Conservation (phyloP, 2,329 filamentous ascomycete genomes). For the Capronia coronata region DNA sequence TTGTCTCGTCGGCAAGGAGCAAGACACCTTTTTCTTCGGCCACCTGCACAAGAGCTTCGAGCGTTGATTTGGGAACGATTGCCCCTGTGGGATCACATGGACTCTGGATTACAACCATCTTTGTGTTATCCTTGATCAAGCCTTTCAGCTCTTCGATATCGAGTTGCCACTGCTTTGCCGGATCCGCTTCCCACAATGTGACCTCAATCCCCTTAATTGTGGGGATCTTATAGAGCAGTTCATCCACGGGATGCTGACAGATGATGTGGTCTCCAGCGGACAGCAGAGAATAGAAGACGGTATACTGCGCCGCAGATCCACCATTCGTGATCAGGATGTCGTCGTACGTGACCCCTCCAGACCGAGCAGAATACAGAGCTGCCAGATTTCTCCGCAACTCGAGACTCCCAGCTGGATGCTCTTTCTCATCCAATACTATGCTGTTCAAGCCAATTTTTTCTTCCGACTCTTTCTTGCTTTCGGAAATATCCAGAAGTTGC, state of each 20-base stretch:
- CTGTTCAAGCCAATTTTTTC: constrained; percentile 23
- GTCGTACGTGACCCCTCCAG: constrained; percentile 48
- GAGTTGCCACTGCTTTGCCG: constrained; percentile 60
- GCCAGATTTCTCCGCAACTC: constrained; percentile 31
- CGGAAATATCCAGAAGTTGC: constrained; percentile 55
- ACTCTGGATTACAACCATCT: constrained; percentile 63
- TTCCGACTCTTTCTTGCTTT: constrained; percentile 31
- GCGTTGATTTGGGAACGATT: constrained; percentile 55
- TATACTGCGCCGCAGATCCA: constrained; percentile 76
- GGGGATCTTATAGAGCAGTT: constrained; percentile 73
- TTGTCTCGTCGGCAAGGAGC: constrained; percentile 74
- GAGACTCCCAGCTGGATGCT: constrained; percentile 28
- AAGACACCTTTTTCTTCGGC: constrained; percentile 58
- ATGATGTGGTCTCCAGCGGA: constrained; percentile 73
- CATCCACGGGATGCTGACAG: constrained; percentile 80
- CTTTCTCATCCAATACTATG: constrained; percentile 28
- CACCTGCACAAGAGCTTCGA: constrained; percentile 57
- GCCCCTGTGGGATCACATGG: constrained; percentile 78
- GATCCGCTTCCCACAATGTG: constrained; percentile 64
- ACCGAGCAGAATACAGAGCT: constrained; percentile 40
- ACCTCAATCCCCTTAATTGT: constrained; percentile 69
- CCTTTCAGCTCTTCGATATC: constrained; percentile 59
- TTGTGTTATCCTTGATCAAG: constrained; percentile 48
- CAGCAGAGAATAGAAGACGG: constrained; percentile 67
- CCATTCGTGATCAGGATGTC: constrained; percentile 72